Conservation (phyloP, 345 rosid genomes). For the Gynandropsis gynandra region DNA sequence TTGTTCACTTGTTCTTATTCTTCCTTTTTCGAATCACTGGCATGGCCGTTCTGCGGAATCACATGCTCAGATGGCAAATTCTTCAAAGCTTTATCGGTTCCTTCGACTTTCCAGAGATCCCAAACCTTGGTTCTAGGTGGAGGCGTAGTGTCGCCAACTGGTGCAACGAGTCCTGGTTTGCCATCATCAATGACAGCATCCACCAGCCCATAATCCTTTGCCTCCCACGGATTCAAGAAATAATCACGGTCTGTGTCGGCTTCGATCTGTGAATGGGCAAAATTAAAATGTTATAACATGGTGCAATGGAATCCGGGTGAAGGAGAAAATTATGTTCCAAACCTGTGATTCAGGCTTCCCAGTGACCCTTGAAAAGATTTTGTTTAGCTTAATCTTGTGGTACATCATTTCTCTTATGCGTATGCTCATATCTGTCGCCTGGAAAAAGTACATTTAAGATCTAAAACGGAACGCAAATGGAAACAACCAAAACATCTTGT, state of each 20-base stretch:
- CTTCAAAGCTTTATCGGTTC: conserved; percentile 48
- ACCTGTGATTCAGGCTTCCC: conserved; percentile 79
- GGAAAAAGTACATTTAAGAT: conserved; percentile 26
- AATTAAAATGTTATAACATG: not conserved
- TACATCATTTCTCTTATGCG: conserved; percentile 72
- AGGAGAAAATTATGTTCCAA: not conserved
- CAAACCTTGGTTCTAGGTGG: conserved; percentile 66
- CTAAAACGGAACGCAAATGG: not conserved
- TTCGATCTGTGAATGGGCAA: conserved; percentile 45
- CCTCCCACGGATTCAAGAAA: conserved; percentile 93
- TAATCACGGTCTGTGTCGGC: conserved; percentile 72
- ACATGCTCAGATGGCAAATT: conserved; percentile 53
- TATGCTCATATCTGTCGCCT: conserved; percentile 72
- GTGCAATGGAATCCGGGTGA: not conserved
- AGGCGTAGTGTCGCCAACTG: conserved; percentile 48
- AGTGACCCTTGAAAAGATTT: conserved; percentile 66
- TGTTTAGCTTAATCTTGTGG: conserved; percentile 67
- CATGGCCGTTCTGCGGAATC: conserved; percentile 25
- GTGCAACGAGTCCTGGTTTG: conserved; percentile 90
- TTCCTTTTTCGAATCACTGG: conserved; percentile 25
- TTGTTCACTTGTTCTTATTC: conserved; percentile 4
- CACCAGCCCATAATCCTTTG: conserved; percentile 81
- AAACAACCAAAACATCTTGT: no score
- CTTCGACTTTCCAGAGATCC: conserved; percentile 72
- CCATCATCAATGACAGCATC: conserved; percentile 87